Base-by-base conservation (phyloP, 257 asterid genomes). In the Primulina eburnea region DNA sequence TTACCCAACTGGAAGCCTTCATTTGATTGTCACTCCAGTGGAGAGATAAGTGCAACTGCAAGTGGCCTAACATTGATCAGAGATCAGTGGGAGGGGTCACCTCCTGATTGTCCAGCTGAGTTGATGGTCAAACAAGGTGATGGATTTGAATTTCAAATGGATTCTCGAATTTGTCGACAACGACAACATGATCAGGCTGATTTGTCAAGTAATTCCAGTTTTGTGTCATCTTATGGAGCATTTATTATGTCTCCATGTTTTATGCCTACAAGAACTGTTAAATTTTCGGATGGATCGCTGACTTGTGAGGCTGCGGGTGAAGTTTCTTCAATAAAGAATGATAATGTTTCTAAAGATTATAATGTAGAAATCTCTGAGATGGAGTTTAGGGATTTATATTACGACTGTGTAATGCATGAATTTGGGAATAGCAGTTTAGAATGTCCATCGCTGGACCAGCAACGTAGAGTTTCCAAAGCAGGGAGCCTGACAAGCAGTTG, bases 1-100 rank as follows among this genome's bases (percentile, higher is more conserved):
- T 70, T 79, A 24, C 92, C 95, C 1, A 59, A 76, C 16, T 88
- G 92, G 96, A 82, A 76, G 63, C 84, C 83, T 69, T 77, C 86
- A 4, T 78, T 83, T 32, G 80, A 74, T 20, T 68, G 60, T 60
- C 67, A 28, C 63, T 77, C 79, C 14, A 77, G 76, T 55, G 74
- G 62, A 29, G 85, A 72, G 61, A 80, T 64, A 71, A 78, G 74
- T 62, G 60, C 70, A 71, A 78, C 72, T 62, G 60, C 70, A 16
- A 69, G 78, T 69, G 76, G 68, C 69, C 40, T 75, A 24, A 76
- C 75, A 32, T 76, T 63, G 38, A 56, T 64, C 32, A 53, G 47
- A 2, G 73, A 71, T 57, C 75, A 68, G 35, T 77, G 81, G 81
- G 74, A 66, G 72, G 38, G 40, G 17, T 68, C 75, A 24, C 43